phyloP scores from a whole-genome alignment of 2,329 filamentous ascomycete species.

The Pseudonectria buxi region DNA sequence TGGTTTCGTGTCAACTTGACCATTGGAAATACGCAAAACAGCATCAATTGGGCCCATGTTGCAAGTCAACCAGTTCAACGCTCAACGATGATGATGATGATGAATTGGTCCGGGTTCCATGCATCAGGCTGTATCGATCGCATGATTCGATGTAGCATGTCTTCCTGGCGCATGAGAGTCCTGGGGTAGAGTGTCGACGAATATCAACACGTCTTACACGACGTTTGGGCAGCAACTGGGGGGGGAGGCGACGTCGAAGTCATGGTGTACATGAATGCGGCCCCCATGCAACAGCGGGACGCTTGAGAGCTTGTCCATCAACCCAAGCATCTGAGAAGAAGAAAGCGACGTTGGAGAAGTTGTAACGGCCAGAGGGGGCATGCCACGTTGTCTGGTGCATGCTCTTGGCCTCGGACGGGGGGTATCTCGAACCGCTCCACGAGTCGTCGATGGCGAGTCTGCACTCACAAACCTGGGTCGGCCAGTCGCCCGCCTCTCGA shows the following conservation, averaged over 20 bases:
- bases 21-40: too few species aligned
- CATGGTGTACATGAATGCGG: constrained; percentile 10
- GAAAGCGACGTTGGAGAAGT: constrained; percentile 7
- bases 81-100: too few species aligned
- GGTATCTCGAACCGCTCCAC: constrained; percentile 12
- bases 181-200: too few species aligned
- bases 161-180: constrained; percentile 7
- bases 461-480: constrained; percentile 1
- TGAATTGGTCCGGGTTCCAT: too few species aligned
- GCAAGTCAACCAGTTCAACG: too few species aligned
- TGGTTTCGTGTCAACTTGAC: too few species aligned
- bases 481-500: constrained; percentile 8
- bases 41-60: too few species aligned
- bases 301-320: too few species aligned
- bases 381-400: constrained; percentile 23
- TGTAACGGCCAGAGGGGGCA: constrained; percentile 14
- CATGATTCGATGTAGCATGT: constrained; percentile 12
- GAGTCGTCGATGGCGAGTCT: constrained; percentile 7
- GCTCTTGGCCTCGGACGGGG: constrained; percentile 12
- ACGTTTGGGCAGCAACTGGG: constrained; percentile 4
- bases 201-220: neutral
- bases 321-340: too few species aligned
- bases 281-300: neutral
- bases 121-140: too few species aligned
- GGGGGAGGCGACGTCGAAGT: too few species aligned